Percentiles rank a stretch among this genome's conserved stretches.
phyloP scores from a whole-genome alignment of 345 rosid species.

The Hibiscus syriacus region DNA sequence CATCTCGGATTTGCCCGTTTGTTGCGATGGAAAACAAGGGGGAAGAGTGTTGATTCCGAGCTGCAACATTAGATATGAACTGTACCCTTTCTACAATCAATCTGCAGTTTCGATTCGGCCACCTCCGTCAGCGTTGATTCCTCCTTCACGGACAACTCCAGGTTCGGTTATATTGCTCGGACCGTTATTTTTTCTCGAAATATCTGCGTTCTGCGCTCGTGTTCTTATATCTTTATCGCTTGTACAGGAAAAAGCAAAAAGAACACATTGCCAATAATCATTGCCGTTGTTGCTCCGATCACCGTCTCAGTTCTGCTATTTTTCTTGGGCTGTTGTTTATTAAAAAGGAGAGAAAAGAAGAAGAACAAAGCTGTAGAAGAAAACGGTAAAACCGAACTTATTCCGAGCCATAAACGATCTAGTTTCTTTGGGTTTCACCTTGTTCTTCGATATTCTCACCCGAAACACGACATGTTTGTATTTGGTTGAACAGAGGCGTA shows the following conservation, averaged over 20 bases:
- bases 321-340: background rate
- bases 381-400: background rate
- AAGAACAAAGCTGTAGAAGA: background rate
- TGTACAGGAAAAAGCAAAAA: conserved; percentile 6
- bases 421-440: background rate
- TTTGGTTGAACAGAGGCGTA: background rate
- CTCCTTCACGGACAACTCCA: background rate
- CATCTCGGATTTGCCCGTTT: background rate
- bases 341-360: conserved; percentile 9
- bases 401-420: background rate
- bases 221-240: background rate
- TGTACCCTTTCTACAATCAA: background rate
- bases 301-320: background rate
- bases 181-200: too few relatives aligned
- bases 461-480: background rate
- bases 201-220: too few relatives aligned
- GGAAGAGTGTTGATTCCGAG: conserved; percentile 1
- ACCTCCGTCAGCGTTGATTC: background rate
- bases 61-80: conserved; percentile 15
- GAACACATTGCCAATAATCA: background rate
- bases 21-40: conserved; percentile 1
- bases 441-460: background rate
- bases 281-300: conserved; percentile 12
- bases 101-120: conserved; percentile 11
- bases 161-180: background rate